Evolutionary conservation across 148 eudicot species (phyloP).

Genomic region (Salicornia ramosissima): DNA sequence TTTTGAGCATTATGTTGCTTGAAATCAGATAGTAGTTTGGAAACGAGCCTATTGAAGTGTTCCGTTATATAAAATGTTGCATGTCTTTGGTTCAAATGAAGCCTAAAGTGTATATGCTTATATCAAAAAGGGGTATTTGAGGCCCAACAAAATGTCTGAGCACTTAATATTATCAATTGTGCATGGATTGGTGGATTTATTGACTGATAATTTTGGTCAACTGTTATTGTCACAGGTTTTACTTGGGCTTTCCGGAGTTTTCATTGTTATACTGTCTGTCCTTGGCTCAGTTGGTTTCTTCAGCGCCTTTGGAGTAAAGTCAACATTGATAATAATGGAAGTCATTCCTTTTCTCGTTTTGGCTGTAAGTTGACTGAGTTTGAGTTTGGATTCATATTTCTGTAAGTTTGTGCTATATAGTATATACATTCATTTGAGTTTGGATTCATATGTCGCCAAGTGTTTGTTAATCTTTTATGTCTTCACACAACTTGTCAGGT

Average conservation of each 20-base stretch:
- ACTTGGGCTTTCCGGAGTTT: conserved; percentile 64
- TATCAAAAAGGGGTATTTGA: neutral
- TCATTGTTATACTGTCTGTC: conserved; percentile 54
- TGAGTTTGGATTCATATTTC: neutral
- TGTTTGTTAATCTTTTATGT: no score
- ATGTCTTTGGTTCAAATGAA: neutral
- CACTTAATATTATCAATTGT: neutral
- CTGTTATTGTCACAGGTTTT: conserved; percentile 39
- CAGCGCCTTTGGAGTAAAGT: conserved; percentile 59
- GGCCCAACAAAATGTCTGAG: no score
- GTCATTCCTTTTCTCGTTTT: conserved; percentile 67
- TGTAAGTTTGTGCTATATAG: no score
- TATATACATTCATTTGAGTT: neutral
- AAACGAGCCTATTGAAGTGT: no score
- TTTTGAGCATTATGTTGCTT: no score
- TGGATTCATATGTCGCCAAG: neutral
- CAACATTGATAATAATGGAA: conserved; percentile 62
- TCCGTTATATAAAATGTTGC: neutral
- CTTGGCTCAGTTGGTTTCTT: conserved; percentile 66
- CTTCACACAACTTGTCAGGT: no score
- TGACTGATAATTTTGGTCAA: neutral
- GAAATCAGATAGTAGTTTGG: no score
- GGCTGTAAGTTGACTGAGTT: conserved; percentile 42
- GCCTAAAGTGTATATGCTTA: neutral
- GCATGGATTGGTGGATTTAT: neutral